A percentile compares a stretch with the other conserved stretches of the same genome.
Evolutionary conservation across 1,284 basidiomycete genomes (phyloP).

Genomic region (Coriolopsis trogii): DNA sequence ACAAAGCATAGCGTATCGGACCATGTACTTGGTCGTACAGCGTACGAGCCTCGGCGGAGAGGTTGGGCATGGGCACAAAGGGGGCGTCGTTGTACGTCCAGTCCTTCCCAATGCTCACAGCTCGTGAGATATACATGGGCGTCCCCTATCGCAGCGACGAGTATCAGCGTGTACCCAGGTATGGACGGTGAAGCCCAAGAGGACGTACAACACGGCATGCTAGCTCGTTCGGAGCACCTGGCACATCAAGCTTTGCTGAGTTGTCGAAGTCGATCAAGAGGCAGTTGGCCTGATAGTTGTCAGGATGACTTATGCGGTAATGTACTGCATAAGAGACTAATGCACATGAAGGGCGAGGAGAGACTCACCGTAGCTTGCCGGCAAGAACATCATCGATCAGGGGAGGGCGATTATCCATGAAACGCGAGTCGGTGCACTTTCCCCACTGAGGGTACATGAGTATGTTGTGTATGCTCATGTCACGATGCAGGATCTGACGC

Average conservation of each 20-base stretch:
- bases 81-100: background rate
- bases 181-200: too few species aligned
- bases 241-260: background rate
- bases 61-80: background rate
- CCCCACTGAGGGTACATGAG: slow-evolving; percentile 15
- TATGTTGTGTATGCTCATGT: slow-evolving; percentile 14
- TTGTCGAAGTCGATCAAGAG: slow-evolving; percentile 13
- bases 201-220: too few species aligned
- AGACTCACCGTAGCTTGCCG: background rate
- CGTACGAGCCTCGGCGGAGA: background rate
- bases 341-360: background rate
- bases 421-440: background rate
- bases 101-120: background rate
- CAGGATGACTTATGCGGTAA: background rate
- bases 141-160: too few species aligned
- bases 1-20: background rate
- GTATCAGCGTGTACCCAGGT: too few species aligned
- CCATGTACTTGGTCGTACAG: background rate
- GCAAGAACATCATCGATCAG: slow-evolving; percentile 10
- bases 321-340: background rate
- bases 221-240: background rate
- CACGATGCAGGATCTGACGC: slow-evolving; percentile 7
- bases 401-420: slow-evolving; percentile 4
- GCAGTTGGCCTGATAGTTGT: background rate
- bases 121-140: slow-evolving; percentile 10